Evolutionary conservation across 2,329 filamentous ascomycete genomes (phyloP).

Genomic region (Penicillium sp.): DNA sequence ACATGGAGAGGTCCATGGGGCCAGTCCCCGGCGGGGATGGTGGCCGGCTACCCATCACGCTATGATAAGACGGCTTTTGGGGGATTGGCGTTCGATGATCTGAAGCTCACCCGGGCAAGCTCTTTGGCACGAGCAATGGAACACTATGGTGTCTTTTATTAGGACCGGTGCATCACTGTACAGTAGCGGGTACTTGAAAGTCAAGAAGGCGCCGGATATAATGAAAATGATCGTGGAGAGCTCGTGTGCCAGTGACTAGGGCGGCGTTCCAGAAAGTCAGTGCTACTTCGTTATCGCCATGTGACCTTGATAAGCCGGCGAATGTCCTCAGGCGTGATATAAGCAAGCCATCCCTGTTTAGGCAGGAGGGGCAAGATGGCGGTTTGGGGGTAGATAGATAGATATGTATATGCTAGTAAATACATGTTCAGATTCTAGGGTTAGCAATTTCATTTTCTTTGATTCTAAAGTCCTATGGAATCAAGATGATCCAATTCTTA

Average conservation of each 20-base stretch:
- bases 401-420: neutral
- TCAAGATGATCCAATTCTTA: no score
- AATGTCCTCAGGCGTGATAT: conserved; percentile 4
- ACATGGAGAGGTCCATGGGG: conserved; percentile 22
- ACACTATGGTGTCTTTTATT: neutral
- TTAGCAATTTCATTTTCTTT: no score
- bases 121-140: neutral
- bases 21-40: conserved; percentile 25
- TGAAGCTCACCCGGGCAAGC: neutral
- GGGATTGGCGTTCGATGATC: neutral
- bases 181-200: neutral
- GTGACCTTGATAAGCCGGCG: conserved; percentile 10
- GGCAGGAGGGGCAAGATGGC: neutral
- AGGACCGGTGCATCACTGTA: neutral
- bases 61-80: conserved; percentile 1
- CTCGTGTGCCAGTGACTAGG: neutral
- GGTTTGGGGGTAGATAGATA: neutral
- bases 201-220: neutral
- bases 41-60: conserved; percentile 30
- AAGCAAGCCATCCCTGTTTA: neutral
- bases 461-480: no score
- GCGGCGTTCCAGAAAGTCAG: neutral
- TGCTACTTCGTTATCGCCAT: conserved; percentile 14
- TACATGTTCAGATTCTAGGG: no score
- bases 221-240: neutral